Percentiles rank a stretch among this genome's conserved stretches.
These are phyloP conservation scores for Starmerella stellata DNA, from an alignment of 805 yeast genomes.

Conservation along the genomic window DNA sequence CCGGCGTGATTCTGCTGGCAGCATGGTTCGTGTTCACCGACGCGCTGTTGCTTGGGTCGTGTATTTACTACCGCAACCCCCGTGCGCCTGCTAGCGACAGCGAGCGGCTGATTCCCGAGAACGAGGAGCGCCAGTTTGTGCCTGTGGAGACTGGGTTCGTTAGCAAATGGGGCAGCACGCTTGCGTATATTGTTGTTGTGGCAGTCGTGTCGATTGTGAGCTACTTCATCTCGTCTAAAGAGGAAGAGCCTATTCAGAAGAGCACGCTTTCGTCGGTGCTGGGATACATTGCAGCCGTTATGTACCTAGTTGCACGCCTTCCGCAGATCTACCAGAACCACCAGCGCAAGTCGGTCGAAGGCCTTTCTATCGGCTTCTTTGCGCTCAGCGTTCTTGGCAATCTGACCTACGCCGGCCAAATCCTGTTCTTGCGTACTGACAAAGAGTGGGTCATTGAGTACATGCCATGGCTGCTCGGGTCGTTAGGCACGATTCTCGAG, in stretches of 20 bases:
- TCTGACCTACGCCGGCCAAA: constrained; percentile 57
- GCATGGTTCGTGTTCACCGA: constrained; percentile 66
- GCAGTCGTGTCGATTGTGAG: constrained; percentile 45
- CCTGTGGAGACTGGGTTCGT: not conserved
- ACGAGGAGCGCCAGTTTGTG: not conserved
- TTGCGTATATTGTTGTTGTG: constrained; percentile 45
- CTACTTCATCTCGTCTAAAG: constrained; percentile 29
- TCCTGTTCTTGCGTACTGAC: constrained; percentile 47
- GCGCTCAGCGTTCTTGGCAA: constrained; percentile 59
- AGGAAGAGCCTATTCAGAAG: constrained; percentile 12
- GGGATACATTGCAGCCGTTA: constrained; percentile 50
- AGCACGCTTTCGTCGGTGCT: constrained; percentile 35
- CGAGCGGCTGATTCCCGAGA: constrained; percentile 19
- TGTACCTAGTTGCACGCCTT: constrained; percentile 54
- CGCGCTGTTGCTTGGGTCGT: constrained; percentile 36
- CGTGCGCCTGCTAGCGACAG: not conserved
- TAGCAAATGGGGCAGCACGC: constrained; percentile 22
- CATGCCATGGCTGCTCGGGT: constrained; percentile 62
- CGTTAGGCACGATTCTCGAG: constrained; percentile 58
- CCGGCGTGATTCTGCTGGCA: constrained; percentile 52
- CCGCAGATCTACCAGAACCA: constrained; percentile 81
- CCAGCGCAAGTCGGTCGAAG: constrained; percentile 59
- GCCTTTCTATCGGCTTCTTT: constrained; percentile 69
- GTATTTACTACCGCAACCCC: constrained; percentile 32
- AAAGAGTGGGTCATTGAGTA: constrained; percentile 40